Evolutionary conservation across 2,329 filamentous ascomycete species (phyloP).

Genomic region (Penicillium sp.): DNA sequence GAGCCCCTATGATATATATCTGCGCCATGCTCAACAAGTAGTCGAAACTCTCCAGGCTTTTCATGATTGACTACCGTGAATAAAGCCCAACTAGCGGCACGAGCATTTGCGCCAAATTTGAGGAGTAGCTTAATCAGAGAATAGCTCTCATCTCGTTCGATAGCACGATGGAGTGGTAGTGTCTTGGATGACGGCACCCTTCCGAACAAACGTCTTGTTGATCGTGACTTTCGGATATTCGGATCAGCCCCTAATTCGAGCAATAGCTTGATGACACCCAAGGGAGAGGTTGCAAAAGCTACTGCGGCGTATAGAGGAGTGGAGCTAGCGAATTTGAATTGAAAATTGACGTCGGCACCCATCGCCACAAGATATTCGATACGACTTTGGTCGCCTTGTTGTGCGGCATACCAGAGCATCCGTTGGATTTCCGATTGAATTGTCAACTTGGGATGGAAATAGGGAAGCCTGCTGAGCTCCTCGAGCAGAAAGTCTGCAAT

Average conservation of each 20-base stretch:
- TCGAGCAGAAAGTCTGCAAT: background rate
- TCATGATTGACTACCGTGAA: background rate
- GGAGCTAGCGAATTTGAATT: background rate
- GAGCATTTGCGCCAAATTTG: background rate
- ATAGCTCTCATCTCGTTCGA: background rate
- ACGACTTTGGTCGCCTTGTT: background rate
- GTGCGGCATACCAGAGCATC: background rate
- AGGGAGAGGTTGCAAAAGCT: background rate
- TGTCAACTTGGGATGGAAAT: background rate
- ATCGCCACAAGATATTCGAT: background rate
- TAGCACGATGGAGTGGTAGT: background rate
- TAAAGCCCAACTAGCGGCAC: background rate
- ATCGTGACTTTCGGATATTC: background rate
- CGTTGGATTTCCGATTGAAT: background rate
- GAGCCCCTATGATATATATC: background rate
- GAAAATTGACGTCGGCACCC: background rate
- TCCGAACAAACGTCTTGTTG: background rate
- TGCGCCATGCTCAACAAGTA: background rate
- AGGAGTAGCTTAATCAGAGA: background rate
- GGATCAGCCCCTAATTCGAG: background rate
- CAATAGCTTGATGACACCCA: background rate
- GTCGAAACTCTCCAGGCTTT: background rate
- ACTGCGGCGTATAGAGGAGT: background rate
- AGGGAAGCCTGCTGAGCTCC: background rate
- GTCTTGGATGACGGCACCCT: background rate